Evolutionary conservation across 495 filamentous ascomycete species (phyloP).

Genomic region (Durotheca rogersii): DNA sequence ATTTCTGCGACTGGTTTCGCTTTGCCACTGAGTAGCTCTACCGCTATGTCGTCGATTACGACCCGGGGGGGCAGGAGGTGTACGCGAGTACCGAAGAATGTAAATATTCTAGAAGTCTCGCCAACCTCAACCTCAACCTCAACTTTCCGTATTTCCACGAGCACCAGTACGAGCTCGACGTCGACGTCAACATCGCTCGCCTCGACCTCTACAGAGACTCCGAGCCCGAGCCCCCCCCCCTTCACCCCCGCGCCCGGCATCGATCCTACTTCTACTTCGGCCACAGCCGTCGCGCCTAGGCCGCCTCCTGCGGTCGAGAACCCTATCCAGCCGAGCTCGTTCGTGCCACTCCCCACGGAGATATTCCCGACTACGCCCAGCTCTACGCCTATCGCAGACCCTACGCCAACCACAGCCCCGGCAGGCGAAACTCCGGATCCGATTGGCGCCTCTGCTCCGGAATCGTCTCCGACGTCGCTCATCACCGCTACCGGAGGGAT

Average conservation of each 20-base stretch:
- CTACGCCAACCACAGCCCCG: not conserved
- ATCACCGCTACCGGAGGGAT: not conserved
- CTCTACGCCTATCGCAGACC: not conserved
- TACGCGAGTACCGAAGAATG: constrained; percentile 46
- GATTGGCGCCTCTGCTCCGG: not conserved
- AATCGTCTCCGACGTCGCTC: not conserved
- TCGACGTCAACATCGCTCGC: constrained; percentile 13
- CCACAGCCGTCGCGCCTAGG: constrained; percentile 3
- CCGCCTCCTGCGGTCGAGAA: constrained; percentile 2
- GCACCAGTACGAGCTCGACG: constrained; percentile 2
- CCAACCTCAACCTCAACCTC: constrained; percentile 24
- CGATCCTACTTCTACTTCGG: constrained; percentile 14
- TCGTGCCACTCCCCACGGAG: constrained; percentile 6
- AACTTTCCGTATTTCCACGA: constrained; percentile 10
- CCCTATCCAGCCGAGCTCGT: not conserved
- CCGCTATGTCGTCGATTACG: constrained; percentile 43
- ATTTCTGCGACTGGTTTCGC: constrained; percentile 48
- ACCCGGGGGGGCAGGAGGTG: constrained; percentile 44
- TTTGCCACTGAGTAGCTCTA: constrained; percentile 15
- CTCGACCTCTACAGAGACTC: constrained; percentile 2
- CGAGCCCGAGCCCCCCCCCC: constrained; percentile 17
- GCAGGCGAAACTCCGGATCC: not conserved
- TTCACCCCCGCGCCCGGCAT: constrained; percentile 13
- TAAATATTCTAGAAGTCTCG: constrained; percentile 10
- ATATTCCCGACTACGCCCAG: constrained; percentile 15